These are phyloP conservation scores for Trichosporon faecale DNA, from an alignment of 1,284 basidiomycete genomes.

Conservation along the genomic window DNA sequence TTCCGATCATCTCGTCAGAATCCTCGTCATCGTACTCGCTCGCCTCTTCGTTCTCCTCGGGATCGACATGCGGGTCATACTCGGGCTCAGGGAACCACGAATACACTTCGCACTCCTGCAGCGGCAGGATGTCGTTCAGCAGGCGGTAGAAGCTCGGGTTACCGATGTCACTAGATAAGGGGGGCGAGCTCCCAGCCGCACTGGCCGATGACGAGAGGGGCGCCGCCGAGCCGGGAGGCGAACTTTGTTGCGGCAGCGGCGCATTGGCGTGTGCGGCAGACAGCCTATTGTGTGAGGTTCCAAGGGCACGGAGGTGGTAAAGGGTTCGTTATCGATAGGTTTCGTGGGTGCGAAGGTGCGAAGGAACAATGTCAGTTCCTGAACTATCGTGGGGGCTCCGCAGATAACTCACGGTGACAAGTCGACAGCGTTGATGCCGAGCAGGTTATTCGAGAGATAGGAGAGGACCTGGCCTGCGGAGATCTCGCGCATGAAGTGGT, in stretches of 20 bases:
- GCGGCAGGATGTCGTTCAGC: constrained; percentile 84
- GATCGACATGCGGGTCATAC: constrained; percentile 87
- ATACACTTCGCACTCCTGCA: constrained; percentile 92
- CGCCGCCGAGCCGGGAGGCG: background rate
- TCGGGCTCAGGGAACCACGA: constrained; percentile 92
- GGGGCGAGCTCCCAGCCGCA: constrained; percentile 15
- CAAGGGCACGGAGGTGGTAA: background rate
- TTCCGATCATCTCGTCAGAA: constrained; percentile 37
- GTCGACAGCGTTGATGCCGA: constrained; percentile 30
- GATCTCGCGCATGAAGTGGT: constrained; percentile 81
- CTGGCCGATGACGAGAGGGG: constrained; percentile 8
- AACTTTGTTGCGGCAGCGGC: constrained; percentile 6
- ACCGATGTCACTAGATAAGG: constrained; percentile 18
- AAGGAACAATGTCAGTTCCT: constrained; percentile 9
- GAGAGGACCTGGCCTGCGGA: constrained; percentile 58
- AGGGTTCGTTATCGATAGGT: background rate
- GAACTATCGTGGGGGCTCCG: constrained; percentile 18
- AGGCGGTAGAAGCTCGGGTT: constrained; percentile 64
- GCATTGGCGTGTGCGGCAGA: constrained; percentile 1
- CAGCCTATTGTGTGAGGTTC: background rate
- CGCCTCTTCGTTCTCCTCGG: constrained; percentile 65
- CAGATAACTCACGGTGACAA: constrained; percentile 32
- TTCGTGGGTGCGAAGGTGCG: constrained; percentile 6
- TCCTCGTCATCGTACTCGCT: constrained; percentile 41
- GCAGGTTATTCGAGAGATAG: constrained; percentile 34